Evolutionary conservation across 2,329 filamentous ascomycete genomes (phyloP), one percentile per base, ranked within the genome.

Genomic region (Fusarium coicis): DNA sequence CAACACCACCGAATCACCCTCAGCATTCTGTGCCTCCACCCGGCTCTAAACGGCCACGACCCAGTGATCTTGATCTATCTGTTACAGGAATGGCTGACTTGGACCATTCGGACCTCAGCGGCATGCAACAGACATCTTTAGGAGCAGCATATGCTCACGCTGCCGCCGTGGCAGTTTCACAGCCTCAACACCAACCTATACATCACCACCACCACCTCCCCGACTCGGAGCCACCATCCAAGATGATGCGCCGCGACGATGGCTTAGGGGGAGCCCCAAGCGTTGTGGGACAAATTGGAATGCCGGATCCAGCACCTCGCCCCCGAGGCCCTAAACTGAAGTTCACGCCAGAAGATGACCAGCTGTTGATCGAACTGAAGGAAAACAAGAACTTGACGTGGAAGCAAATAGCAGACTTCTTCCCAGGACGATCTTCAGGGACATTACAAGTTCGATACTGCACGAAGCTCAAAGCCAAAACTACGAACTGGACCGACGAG

Each of bases 321-420:
- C 95, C 95, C 15, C 90, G 93, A 68, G 94, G 94, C 7, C 95
- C 95, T 11, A 98, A 97, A 84, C 87, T 97, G 76, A 97, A 97
- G 83, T 98, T 98, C 80, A 97, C 95, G 2, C 91, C 93, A 15
- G 95, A 97, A 81, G 95, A 98, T 80, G 95, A 98, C 81, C 91
- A 93, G 75, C 85, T 97, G 53, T 87, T 98, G 60, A 92, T 97
- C 63, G 93, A 97, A 79, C 85, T 98, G 70, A 98, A 98, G 82
- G 95, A 98, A 83, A 95, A 96, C 79, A 97, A 96, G 82, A 95
- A 94, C 79, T 86, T 98, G 80, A 97, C 95, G 9, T 98, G 95
- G 95, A 97, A 97, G 84, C 95, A 98, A 85, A 98, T 98, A 79
- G 94, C 95, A 63, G 95, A 97, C 79, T 97, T 97, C 83, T 98